These are phyloP conservation scores for Globisporangium parvum DNA, from an alignment of 352 stramenopile genomes.

Conservation along the genomic window DNA sequence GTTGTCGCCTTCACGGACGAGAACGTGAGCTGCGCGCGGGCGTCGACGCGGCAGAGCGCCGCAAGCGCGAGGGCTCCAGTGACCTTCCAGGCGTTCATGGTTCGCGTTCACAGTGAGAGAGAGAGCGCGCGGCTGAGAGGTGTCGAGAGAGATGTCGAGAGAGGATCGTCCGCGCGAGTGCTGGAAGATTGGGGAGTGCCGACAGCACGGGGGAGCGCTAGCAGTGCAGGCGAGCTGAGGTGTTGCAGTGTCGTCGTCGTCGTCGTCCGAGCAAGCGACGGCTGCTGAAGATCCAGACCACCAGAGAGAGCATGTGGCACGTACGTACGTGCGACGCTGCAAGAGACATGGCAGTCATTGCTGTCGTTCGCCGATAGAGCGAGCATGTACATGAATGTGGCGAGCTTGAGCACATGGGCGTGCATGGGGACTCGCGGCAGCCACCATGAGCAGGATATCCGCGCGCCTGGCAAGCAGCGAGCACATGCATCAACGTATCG, in stretches of 20 bases:
- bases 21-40: conserved; percentile 7
- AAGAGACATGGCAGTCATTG: neutral
- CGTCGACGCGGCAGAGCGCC: conserved; percentile 22
- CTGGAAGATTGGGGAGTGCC: neutral
- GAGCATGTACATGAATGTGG: too few relatives aligned
- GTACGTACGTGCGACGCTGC: neutral
- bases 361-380: too few relatives aligned
- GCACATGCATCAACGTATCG: too few relatives aligned
- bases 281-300: too few relatives aligned
- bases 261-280: too few relatives aligned
- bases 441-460: too few relatives aligned
- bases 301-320: neutral
- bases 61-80: conserved; percentile 24
- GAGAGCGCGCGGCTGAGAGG: too few relatives aligned
- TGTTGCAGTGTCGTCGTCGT: neutral
- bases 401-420: too few relatives aligned
- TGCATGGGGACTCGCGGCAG: too few relatives aligned
- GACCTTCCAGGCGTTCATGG: conserved; percentile 39
- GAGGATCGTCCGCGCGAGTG: neutral
- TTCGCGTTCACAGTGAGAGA: neutral
- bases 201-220: neutral
- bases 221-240: too few relatives aligned
- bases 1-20: conserved; percentile 4
- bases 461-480: too few relatives aligned
- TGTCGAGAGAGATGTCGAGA: neutral